Percentiles rank a stretch among this genome's conserved stretches.
These are phyloP conservation scores for Pezicula rhizophila DNA, from an alignment of 2,329 filamentous ascomycete genomes.

Conservation along the genomic window DNA sequence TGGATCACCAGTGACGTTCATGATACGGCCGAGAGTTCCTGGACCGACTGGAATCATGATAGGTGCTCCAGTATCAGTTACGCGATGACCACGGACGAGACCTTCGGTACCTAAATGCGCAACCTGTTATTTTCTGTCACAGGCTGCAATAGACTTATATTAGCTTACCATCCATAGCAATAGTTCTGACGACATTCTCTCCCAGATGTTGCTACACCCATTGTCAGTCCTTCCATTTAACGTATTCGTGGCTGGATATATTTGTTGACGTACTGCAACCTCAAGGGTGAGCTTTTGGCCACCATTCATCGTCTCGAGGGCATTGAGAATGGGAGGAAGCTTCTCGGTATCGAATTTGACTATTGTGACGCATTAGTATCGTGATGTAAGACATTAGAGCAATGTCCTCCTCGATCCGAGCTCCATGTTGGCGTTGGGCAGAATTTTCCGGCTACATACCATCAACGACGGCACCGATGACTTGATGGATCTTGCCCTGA, in stretches of 20 bases:
- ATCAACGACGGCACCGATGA: constrained; percentile 99
- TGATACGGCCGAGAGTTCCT: constrained; percentile 94
- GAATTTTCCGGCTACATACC: constrained; percentile 56
- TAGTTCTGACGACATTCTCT: constrained; percentile 97
- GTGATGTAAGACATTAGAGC: constrained; percentile 10
- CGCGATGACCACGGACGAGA: constrained; percentile 88
- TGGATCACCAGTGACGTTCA: constrained; percentile 99
- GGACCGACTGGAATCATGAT: constrained; percentile 95
- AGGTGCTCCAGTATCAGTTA: constrained; percentile 82
- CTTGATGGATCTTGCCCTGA: constrained; percentile 68
- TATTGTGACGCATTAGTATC: constrained; percentile 39
- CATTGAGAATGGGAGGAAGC: constrained; percentile 96
- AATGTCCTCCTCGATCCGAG: constrained; percentile 14
- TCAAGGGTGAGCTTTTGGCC: constrained; percentile 93
- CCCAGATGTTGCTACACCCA: constrained; percentile 87
- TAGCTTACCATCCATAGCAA: constrained; percentile 97
- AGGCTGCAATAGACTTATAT: constrained; percentile 3
- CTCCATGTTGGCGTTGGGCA: constrained; percentile 18
- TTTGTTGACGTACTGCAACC: constrained; percentile 69
- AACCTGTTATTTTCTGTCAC: constrained; percentile 18
- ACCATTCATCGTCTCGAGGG: constrained; percentile 84
- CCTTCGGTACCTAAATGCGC: constrained; percentile 80
- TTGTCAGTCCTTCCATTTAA: constrained; percentile 31
- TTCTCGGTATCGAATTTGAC: constrained; percentile 95
- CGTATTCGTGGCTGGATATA: constrained; percentile 8